Conservation (phyloP, 768 basidiomycete species). For the Mycena floridula region DNA sequence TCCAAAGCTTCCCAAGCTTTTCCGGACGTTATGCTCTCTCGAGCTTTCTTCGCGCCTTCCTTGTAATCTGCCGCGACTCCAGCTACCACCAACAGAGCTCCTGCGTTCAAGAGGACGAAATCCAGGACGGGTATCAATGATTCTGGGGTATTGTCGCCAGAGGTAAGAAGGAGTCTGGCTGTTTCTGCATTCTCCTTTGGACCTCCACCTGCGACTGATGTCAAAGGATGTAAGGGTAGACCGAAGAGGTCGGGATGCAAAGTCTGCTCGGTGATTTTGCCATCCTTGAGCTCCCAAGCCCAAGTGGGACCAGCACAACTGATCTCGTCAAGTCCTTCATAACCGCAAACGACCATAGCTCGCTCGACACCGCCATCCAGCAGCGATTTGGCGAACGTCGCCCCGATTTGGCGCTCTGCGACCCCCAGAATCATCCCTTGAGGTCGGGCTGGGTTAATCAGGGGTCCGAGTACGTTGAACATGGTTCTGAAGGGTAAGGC, state of each 20-base stretch:
- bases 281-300: constrained; percentile 76
- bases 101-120: constrained; percentile 88
- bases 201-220: constrained; percentile 63
- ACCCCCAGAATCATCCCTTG: constrained; percentile 90
- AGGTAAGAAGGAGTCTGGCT: constrained; percentile 58
- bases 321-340: constrained; percentile 90
- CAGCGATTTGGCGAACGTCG: constrained; percentile 73
- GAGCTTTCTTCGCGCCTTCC: constrained; percentile 67
- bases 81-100: constrained; percentile 81
- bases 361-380: constrained; percentile 68
- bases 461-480: constrained; percentile 92
- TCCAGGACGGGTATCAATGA: constrained; percentile 62
- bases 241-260: constrained; percentile 78
- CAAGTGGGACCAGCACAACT: constrained; percentile 87
- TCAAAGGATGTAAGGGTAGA: constrained; percentile 60
- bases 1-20: constrained; percentile 54
- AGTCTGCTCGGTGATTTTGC: constrained; percentile 52
- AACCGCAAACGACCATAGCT: constrained; percentile 90
- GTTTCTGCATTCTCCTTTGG: constrained; percentile 78
- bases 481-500: constrained; percentile 91
- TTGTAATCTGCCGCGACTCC: constrained; percentile 65
- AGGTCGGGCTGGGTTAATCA: constrained; percentile 88
- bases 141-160: constrained; percentile 49
- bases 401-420: constrained; percentile 73
- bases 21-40: constrained; percentile 52